These are phyloP conservation scores for Trebouxia sp. DNA, from an alignment of 139 green algal genomes.

Conservation along the genomic window DNA sequence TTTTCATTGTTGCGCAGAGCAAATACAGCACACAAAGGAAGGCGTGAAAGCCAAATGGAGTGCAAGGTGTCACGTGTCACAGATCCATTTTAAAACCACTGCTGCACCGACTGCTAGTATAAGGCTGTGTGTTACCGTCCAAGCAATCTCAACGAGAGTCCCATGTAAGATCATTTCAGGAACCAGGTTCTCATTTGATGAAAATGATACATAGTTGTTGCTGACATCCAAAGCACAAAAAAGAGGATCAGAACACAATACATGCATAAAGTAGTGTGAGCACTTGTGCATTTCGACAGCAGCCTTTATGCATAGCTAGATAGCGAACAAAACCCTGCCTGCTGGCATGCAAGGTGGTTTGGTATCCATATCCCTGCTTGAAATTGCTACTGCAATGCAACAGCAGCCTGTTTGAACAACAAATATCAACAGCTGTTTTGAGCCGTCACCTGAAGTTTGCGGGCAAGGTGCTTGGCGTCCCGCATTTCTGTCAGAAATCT, in stretches of 20 bases:
- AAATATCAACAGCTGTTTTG: no score
- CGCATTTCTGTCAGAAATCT: neutral
- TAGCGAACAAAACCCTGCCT: neutral
- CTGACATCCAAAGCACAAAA: constrained; percentile 61
- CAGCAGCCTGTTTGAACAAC: neutral
- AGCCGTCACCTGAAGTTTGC: constrained; percentile 32
- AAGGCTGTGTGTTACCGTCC: constrained; percentile 59
- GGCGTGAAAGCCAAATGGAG: no score
- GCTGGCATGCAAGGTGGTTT: neutral
- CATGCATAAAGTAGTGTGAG: constrained; percentile 56
- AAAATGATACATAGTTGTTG: constrained; percentile 57
- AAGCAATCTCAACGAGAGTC: constrained; percentile 61
- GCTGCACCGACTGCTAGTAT: no score
- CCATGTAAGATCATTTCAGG: constrained; percentile 64
- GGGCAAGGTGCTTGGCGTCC: neutral
- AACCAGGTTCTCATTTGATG: constrained; percentile 46
- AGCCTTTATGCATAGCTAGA: neutral
- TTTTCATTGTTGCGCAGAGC: no score
- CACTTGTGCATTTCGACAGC: no score
- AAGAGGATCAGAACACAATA: constrained; percentile 49
- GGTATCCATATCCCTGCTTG: neutral
- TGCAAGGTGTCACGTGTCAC: no score
- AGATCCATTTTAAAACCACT: no score
- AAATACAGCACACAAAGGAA: no score
- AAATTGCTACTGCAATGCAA: neutral